Base-by-base conservation (phyloP, 371 early-diverging fungal genomes). In the Mortierella sp. region DNA sequence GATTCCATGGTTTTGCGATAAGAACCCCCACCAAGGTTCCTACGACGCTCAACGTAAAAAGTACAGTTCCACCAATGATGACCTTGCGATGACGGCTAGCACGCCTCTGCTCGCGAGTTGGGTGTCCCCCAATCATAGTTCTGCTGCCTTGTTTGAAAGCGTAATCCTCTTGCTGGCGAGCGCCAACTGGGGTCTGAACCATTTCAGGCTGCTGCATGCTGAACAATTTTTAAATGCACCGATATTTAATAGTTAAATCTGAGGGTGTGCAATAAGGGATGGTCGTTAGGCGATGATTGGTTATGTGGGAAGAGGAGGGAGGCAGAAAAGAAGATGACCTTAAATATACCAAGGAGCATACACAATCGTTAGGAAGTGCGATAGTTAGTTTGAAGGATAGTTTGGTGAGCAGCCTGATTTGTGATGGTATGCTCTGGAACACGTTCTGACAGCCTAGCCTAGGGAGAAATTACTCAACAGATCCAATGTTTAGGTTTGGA, bases 1-100 rank as follows among this genome's bases (percentile, higher is more conserved):
- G 61, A n/a, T 62, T 23, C 81, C 81, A 81, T 5, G 81, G 81
- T 45, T 51, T 61, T 28, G 45, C 61, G 51, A 71, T 51, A 29
- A 81, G 43, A 7, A 75, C 0, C 0, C 55, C 71, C 10, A 68
- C 60, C 40, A 81, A 47, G 22, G 55, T 34, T 19, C 55, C 40
- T 23, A 68, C 66, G 15, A 66, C 58, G 4, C 57, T 26, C 45
- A 81, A 32, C 0, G 81, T 81, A 22, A 81, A n/a, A 2, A 80
- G 19, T 2, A 54, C 71, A 4, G 80, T 60, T 12, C 80, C 80
- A 0, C 40, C 66, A 1, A 79, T 58, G 42, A 79, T 54, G 1
- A 31, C 31, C 43, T 70, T 73, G 10, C 70, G 74, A 45, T 71
- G 63, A 15, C 72, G 70, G 19, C 51, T 57, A 0, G 68, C 23